Conservation (phyloP, 2,329 filamentous ascomycete species). For the Raffaelea arxii region DNA sequence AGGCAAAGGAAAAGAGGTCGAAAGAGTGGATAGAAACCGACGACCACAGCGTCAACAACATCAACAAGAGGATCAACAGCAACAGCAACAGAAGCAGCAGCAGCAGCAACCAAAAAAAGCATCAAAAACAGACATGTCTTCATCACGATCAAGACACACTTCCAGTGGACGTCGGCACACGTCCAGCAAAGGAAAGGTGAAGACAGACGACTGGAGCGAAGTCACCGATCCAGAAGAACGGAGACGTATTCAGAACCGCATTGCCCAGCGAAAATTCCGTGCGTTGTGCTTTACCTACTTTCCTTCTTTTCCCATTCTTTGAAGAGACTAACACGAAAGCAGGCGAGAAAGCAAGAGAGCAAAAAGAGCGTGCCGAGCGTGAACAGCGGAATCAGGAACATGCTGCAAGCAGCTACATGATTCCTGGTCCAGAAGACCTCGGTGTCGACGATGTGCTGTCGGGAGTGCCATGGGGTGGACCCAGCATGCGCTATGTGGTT, state of each 20-base stretch:
- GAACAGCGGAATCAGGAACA: conserved; percentile 53
- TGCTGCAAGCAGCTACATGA: conserved; percentile 54
- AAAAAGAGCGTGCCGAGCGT: conserved; percentile 55
- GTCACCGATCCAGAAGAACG: conserved; percentile 62
- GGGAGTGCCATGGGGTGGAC: conserved; percentile 62
- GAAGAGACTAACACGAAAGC: no score
- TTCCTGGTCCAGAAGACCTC: conserved; percentile 49
- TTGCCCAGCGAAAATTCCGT: conserved; percentile 71
- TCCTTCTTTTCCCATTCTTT: not conserved
- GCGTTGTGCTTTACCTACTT: conserved; percentile 24
- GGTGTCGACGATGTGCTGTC: conserved; percentile 40
- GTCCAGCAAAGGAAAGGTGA: conserved; percentile 33
- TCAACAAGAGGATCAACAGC: not conserved
- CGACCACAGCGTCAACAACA: not conserved
- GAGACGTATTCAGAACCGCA: conserved; percentile 65
- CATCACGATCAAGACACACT: conserved; percentile 14
- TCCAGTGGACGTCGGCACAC: conserved; percentile 12
- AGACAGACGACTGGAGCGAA: conserved; percentile 57
- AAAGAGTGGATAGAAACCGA: not conserved
- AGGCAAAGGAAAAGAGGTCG: not conserved
- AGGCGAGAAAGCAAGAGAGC: conserved; percentile 63
- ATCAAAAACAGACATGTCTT: conserved; percentile 20
- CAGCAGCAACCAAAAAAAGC: not conserved
- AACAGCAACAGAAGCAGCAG: not conserved
- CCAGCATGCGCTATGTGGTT: conserved; percentile 49